phyloP scores from a whole-genome alignment of 805 yeast genomes.

The Metschnikowia bowlesiae region DNA sequence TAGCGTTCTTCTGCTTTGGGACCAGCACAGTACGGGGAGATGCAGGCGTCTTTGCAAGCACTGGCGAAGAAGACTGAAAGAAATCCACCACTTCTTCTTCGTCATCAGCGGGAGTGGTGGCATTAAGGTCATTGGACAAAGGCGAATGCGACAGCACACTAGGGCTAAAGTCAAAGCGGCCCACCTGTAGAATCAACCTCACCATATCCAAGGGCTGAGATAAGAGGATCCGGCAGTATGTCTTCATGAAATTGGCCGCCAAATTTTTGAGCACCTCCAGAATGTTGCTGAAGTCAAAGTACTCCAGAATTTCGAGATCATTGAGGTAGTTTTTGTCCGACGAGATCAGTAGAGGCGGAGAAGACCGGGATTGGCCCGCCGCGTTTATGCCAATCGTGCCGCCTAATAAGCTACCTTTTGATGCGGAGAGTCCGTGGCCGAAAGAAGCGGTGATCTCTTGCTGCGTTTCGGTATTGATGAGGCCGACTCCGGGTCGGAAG shows the following conservation, averaged over 20 bases:
- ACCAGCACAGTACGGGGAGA: background rate
- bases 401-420: constrained; percentile 7
- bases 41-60: constrained; percentile 3
- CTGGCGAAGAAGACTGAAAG: constrained; percentile 22
- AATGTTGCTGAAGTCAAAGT: constrained; percentile 56
- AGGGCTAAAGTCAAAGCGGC: constrained; percentile 43
- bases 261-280: constrained; percentile 54
- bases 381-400: constrained; percentile 11
- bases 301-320: constrained; percentile 63
- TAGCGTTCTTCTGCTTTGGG: constrained; percentile 3
- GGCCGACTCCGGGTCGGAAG: constrained; percentile 59
- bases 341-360: constrained; percentile 3
- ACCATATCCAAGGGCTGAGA: constrained; percentile 89
- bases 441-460: constrained; percentile 30
- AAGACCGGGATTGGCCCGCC: background rate
- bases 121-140: background rate
- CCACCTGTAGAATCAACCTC: constrained; percentile 74
- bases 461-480: constrained; percentile 44
- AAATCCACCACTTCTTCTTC: constrained; percentile 32
- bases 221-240: constrained; percentile 63
- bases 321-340: constrained; percentile 42
- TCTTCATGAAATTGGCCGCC: constrained; percentile 56
- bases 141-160: background rate
- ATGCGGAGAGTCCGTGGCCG: constrained; percentile 9
- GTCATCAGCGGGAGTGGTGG: constrained; percentile 5